Conservation (phyloP, 2,329 filamentous ascomycete genomes). For the Metarhizium anisopliae region DNA sequence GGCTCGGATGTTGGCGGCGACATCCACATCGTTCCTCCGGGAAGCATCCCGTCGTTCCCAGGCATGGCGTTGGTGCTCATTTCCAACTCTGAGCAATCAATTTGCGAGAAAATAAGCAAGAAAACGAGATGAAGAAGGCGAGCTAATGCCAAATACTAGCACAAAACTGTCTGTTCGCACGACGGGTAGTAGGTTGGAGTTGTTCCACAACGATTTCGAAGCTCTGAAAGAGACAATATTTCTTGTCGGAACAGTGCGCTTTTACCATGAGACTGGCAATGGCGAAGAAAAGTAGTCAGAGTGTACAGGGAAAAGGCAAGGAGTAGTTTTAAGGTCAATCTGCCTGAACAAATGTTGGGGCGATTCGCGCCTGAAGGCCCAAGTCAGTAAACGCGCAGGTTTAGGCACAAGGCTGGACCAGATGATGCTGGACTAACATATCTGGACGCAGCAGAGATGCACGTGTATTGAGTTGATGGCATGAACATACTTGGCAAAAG, state of each 20-base stretch:
- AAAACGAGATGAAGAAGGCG: background rate
- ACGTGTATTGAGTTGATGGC: background rate
- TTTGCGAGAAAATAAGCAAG: background rate
- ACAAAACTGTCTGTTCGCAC: no score
- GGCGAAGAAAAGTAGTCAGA: no score
- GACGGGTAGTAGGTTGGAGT: background rate
- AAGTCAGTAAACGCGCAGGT: background rate
- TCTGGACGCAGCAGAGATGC: background rate
- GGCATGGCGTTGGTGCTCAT: slow-evolving; percentile 6
- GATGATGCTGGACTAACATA: background rate
- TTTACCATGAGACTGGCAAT: background rate
- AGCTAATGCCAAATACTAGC: no score
- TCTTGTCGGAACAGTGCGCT: background rate
- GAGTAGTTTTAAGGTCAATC: background rate
- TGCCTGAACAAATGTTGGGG: background rate
- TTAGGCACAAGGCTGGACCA: background rate
- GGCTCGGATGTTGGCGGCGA: slow-evolving; percentile 8
- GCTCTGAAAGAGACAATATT: background rate
- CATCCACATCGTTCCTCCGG: slow-evolving; percentile 8
- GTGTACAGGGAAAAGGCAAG: no score
- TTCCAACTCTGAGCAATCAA: background rate
- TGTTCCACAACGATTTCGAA: background rate
- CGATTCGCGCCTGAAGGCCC: slow-evolving; percentile 6
- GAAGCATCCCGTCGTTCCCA: slow-evolving; percentile 7
- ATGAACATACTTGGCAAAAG: background rate